Evolutionary conservation across 2,329 filamentous ascomycete species (phyloP).

Genomic region (Fusarium sp.): DNA sequence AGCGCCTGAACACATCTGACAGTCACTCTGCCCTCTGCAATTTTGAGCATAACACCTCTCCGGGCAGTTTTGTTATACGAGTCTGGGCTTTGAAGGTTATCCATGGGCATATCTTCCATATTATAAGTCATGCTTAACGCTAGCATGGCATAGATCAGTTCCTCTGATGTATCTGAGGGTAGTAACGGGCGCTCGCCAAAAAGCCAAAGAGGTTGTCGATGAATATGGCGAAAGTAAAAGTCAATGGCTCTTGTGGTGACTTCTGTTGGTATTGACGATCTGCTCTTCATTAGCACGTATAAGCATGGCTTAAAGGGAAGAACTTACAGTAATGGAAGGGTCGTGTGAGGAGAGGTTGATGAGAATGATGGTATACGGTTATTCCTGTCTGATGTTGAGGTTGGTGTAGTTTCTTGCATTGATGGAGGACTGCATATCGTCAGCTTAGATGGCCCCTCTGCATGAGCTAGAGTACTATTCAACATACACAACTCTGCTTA

Average conservation of each 20-base stretch:
- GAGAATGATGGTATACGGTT: not conserved
- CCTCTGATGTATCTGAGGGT: not conserved
- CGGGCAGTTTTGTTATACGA: slow-evolving; percentile 3
- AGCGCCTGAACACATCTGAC: slow-evolving; percentile 8
- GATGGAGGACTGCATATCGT: not conserved
- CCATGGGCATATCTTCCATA: fast-evolving
- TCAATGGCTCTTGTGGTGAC: not conserved
- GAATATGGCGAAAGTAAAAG: slow-evolving; percentile 19
- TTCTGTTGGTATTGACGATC: not conserved
- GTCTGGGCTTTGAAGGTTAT: not conserved
- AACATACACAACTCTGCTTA: slow-evolving; percentile 13
- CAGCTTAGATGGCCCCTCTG: fast-evolving
- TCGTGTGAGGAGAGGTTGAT: not conserved
- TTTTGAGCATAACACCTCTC: slow-evolving; percentile 10
- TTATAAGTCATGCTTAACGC: not conserved
- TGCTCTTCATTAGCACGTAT: fast-evolving
- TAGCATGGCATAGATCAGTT: not conserved
- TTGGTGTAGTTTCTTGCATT: not conserved
- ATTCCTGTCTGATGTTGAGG: not conserved
- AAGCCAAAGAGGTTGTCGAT: slow-evolving; percentile 28
- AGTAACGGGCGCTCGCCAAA: not conserved
- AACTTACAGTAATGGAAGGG: not conserved
- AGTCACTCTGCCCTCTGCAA: slow-evolving; percentile 6
- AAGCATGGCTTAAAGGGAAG: fast-evolving
- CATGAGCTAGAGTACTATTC: not conserved